Evolutionary conservation across 352 stramenopile species (phyloP).

Genomic region (Phytophthora sansomeana): DNA sequence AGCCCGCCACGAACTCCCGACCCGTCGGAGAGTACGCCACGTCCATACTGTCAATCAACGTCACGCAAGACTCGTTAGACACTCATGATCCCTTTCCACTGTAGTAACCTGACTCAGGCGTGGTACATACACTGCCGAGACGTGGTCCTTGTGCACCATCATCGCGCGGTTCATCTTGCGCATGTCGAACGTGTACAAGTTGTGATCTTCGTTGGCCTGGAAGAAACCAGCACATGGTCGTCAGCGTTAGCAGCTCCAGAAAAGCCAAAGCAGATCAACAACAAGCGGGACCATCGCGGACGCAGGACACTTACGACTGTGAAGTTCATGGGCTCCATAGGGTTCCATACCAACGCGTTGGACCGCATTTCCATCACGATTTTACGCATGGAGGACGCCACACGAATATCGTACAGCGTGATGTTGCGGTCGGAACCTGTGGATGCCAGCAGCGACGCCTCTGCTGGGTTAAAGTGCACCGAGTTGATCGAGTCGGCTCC

Average conservation of each 20-base stretch:
- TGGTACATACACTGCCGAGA: conserved; percentile 93
- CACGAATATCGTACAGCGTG: conserved; percentile 94
- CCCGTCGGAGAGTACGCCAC: conserved; percentile 98
- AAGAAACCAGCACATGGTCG: conserved; percentile 12
- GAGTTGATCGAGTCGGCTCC: conserved; percentile 96
- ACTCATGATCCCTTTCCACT: conserved; percentile 1
- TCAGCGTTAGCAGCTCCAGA: conserved; percentile 23
- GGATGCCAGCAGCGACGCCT: conserved; percentile 95
- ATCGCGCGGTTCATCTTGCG: conserved; percentile 94
- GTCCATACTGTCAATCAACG: conserved; percentile 84
- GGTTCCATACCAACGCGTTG: conserved; percentile 99
- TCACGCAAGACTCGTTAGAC: conserved; percentile 41
- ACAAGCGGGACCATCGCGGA: conserved; percentile 6
- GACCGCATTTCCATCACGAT: conserved; percentile 96
- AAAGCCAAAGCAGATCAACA: conserved; percentile 1
- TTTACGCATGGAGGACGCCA: conserved; percentile 96
- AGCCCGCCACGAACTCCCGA: conserved; percentile 97
- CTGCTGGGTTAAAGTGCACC: conserved; percentile 96
- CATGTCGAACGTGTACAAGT: conserved; percentile 99
- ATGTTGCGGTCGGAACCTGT: conserved; percentile 94
- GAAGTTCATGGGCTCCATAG: conserved; percentile 99
- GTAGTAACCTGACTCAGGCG: conserved; percentile 13
- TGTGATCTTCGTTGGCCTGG: conserved; percentile 98
- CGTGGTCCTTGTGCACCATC: conserved; percentile 99
- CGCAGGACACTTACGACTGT: conserved; percentile 79